Evolutionary conservation across 1,284 basidiomycete species (phyloP).

Genomic region (Cryptococcus jaspeensis): DNA sequence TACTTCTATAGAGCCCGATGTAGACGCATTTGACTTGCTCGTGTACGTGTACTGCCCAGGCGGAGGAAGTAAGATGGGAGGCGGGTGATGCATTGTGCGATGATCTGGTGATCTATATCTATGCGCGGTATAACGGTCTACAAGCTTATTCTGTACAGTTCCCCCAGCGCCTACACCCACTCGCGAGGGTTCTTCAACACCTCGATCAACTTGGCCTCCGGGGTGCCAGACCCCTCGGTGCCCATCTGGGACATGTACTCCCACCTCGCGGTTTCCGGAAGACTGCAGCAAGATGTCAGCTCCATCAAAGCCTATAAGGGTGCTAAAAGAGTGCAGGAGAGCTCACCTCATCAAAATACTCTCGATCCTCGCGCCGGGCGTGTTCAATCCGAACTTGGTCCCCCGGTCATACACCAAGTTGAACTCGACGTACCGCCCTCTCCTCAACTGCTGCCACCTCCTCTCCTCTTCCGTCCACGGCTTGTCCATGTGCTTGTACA

Average conservation of each 20-base stretch:
- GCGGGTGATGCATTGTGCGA: neutral
- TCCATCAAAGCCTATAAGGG: conserved; percentile 11
- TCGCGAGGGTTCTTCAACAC: conserved; percentile 68
- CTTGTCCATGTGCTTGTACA: conserved; percentile 59
- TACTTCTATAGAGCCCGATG: neutral
- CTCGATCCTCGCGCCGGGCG: conserved; percentile 87
- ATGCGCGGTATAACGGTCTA: neutral
- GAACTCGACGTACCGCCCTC: conserved; percentile 92
- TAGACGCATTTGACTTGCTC: neutral
- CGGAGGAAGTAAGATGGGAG: neutral
- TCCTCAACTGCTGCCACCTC: conserved; percentile 84
- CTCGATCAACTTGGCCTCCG: conserved; percentile 68
- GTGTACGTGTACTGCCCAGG: neutral
- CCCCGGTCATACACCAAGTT: conserved; percentile 79
- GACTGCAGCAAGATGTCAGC: conserved; percentile 25
- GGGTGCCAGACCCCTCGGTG: conserved; percentile 59
- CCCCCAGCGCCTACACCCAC: conserved; percentile 57
- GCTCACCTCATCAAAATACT: conserved; percentile 79
- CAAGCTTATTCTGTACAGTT: neutral
- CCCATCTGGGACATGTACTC: conserved; percentile 87
- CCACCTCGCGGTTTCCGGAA: conserved; percentile 89
- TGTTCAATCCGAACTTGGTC: conserved; percentile 75
- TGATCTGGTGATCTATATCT: neutral
- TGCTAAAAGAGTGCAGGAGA: neutral
- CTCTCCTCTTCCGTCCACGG: conserved; percentile 64